Evolutionary conservation across 345 rosid genomes (phyloP).

Genomic region (Corchorus capsularis): DNA sequence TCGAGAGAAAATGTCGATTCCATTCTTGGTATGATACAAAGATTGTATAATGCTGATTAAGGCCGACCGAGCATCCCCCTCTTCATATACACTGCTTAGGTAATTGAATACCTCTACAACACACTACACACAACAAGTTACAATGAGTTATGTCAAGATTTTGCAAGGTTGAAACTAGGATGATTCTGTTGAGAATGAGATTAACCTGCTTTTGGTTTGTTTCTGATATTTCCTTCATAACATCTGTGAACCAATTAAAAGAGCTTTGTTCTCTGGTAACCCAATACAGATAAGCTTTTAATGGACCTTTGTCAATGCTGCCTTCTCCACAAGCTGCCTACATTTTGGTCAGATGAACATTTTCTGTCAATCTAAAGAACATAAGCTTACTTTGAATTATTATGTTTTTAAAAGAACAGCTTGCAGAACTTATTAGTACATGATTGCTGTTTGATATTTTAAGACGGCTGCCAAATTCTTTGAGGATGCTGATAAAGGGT

Average conservation of each 20-base stretch:
- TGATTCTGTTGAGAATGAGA: neutral
- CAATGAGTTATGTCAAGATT: neutral
- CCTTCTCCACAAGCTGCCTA: slow-evolving; percentile 28
- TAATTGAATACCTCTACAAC: slow-evolving; percentile 49
- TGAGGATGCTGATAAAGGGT: slow-evolving; percentile 62
- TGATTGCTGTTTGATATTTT: slow-evolving; percentile 14
- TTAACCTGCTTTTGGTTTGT: slow-evolving; percentile 38
- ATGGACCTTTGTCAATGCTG: slow-evolving; percentile 33
- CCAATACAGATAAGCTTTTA: slow-evolving; percentile 61
- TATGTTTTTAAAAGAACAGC: neutral
- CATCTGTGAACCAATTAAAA: slow-evolving; percentile 55
- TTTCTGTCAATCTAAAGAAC: slow-evolving; percentile 4
- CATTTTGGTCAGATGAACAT: neutral
- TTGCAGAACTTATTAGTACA: slow-evolving; percentile 3
- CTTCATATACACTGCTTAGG: slow-evolving; percentile 44
- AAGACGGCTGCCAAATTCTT: slow-evolving; percentile 33
- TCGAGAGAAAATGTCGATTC: slow-evolving; percentile 45
- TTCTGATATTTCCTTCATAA: slow-evolving; percentile 35
- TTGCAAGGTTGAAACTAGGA: too few relatives aligned
- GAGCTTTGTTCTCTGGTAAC: slow-evolving; percentile 66
- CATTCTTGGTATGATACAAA: slow-evolving; percentile 35
- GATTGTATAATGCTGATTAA: slow-evolving; percentile 45
- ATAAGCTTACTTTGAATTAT: neutral
- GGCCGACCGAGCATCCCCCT: slow-evolving; percentile 53
- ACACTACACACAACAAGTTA: slow-evolving; percentile 23